Base-by-base conservation (phyloP, 2,329 filamentous ascomycete genomes). In the Magnaporthiopsis rhizophila region DNA sequence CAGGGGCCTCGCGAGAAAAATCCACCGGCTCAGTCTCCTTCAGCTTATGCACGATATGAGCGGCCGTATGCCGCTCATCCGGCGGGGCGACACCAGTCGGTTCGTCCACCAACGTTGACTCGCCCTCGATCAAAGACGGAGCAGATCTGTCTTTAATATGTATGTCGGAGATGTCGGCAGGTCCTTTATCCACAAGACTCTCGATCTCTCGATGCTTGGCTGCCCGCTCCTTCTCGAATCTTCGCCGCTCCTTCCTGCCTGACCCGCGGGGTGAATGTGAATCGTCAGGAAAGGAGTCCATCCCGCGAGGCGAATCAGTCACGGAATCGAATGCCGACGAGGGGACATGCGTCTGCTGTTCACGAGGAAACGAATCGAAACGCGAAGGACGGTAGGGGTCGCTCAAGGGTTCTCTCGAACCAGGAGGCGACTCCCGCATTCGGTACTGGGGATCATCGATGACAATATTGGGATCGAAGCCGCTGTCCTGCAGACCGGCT, bases 381-480 rank as follows among this genome's bases (percentile, higher is more conserved):
- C 78, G 82, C 7, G 85, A 80, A 21, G 76, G 75, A 64, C 77
- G 75, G 68, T 86, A 86, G 65, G 77, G 67, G 6, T 74, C 69
- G 24, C 30, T 28, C 13, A 59, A 28, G 7, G 62, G 57, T 62
- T 83, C 82, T 67, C 85, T 82, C 4, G 85, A 83, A 5, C 83
- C 83, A 4, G 86, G 86, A 9, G 87, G 86, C 1, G 87, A 89
- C 63, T 85, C 82, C 34, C 88, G 85, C 62, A 80, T 81, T 67
- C 84, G 84, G 70, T 87, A 91, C 1, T 74, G 77, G 0, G 85
- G 83, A 69, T 91, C 82, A 59, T 90, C 79, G 50, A 89, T 87
- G 59, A 91, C 86, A 65, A 91, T 85, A 57, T 89, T 83, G 5
- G 87, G 85, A 69, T 90, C 83, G 67, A 92, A 91, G 0, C 89